Conservation (phyloP, 208 protist genomes). For the Leishmania turanica region DNA sequence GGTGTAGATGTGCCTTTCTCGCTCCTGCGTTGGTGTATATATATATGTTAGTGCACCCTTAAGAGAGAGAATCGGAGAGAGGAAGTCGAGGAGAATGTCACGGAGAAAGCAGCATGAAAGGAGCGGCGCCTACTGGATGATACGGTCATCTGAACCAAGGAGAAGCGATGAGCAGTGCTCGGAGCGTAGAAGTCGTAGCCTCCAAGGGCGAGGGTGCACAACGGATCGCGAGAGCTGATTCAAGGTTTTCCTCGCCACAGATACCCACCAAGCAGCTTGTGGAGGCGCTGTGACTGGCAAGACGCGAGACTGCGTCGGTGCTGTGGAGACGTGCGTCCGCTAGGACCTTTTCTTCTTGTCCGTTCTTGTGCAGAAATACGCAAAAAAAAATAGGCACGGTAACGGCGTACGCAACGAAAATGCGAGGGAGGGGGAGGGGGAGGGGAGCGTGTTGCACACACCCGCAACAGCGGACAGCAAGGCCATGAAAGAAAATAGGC, state of each 20-base stretch:
- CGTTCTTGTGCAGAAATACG: not conserved
- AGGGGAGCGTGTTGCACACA: not conserved
- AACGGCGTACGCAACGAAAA: not conserved
- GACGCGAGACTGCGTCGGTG: not conserved
- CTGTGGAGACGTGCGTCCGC: not conserved
- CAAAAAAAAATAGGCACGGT: not conserved
- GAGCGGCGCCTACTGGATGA: not conserved
- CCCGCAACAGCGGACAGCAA: not conserved
- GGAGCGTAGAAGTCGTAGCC: not conserved
- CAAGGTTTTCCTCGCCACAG: not conserved
- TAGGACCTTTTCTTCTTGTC: not conserved
- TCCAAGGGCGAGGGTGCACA: not conserved
- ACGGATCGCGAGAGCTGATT: not conserved
- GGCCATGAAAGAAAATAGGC: not conserved
- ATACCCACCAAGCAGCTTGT: not conserved
- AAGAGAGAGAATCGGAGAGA: not conserved
- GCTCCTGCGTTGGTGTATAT: not conserved
- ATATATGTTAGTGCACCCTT: not conserved
- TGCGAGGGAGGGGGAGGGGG: not conserved
- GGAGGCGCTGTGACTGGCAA: not conserved
- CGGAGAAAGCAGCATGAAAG: not conserved
- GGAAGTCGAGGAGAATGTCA: conserved; percentile 3
- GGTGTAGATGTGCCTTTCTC: not conserved
- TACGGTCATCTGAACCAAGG: not conserved
- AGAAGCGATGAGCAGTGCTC: not conserved